Conservation (phyloP, 345 rosid species). For the Populus tremula region DNA sequence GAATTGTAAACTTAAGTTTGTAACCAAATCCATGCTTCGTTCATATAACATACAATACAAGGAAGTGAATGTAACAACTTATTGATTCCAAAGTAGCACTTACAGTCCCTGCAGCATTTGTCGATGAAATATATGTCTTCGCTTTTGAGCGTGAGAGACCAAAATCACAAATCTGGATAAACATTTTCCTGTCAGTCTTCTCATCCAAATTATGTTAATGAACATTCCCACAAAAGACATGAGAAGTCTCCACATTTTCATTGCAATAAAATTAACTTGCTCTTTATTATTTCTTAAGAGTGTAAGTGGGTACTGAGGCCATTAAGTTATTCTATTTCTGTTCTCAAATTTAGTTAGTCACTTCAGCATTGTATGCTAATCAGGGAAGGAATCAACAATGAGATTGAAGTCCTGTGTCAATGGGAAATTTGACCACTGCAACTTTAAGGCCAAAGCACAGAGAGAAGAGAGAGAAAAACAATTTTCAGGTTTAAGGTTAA, state of each 20-base stretch:
- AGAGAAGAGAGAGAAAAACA: background rate
- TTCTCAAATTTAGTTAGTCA: background rate
- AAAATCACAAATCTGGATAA: slow-evolving; percentile 27
- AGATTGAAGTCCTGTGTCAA: background rate
- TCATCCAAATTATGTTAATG: background rate
- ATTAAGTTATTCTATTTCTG: background rate
- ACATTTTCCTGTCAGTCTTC: background rate
- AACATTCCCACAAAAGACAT: background rate
- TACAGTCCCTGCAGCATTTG: slow-evolving; percentile 28
- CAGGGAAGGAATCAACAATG: background rate
- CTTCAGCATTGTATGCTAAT: background rate
- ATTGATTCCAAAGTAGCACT: slow-evolving; percentile 4
- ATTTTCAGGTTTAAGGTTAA: background rate
- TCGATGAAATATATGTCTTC: slow-evolving; percentile 25
- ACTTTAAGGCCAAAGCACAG: background rate
- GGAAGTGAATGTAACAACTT: background rate
- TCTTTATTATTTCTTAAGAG: background rate
- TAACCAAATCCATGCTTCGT: background rate
- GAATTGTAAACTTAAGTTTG: background rate
- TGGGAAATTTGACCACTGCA: background rate
- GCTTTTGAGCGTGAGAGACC: slow-evolving; percentile 31
- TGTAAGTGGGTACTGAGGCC: background rate
- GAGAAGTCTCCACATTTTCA: background rate
- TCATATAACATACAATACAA: background rate
- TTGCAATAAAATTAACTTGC: background rate